A percentile compares a stretch with the other conserved stretches of the same genome.
Conservation (phyloP, 1,284 basidiomycete genomes). For the Sphaerobolus stellatus region DNA sequence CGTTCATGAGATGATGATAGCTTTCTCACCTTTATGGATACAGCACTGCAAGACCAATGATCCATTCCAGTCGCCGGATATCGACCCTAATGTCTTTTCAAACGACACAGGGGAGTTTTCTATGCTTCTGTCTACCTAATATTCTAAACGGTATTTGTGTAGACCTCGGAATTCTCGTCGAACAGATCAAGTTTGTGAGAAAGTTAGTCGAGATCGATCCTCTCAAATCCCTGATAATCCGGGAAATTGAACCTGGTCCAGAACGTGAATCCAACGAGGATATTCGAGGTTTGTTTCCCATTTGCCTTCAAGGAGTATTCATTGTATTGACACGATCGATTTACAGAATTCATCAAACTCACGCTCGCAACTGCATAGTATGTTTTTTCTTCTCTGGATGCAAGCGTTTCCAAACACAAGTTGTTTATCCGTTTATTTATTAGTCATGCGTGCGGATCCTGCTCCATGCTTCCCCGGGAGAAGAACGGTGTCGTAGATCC, state of each 20-base stretch:
- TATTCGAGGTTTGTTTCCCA: conserved; percentile 15
- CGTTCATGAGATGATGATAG: too few relatives aligned
- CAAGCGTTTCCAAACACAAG: not conserved
- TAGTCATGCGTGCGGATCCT: conserved; percentile 38
- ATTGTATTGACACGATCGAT: not conserved
- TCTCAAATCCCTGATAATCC: conserved; percentile 34
- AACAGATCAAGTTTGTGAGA: conserved; percentile 51
- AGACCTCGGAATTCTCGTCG: conserved; percentile 46
- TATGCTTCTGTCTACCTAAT: too few relatives aligned
- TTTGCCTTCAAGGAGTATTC: not conserved
- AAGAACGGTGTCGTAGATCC: conserved; percentile 59
- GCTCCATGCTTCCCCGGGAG: conserved; percentile 59
- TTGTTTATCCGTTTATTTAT: not conserved
- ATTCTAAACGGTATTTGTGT: conserved; percentile 13
- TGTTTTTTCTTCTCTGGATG: conserved; percentile 5
- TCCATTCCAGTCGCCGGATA: not conserved
- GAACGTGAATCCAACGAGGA: conserved; percentile 29
- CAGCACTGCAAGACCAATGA: conserved; percentile 15
- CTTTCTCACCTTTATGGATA: not conserved
- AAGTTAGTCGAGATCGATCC: conserved; percentile 43
- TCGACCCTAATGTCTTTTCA: not conserved
- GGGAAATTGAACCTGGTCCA: conserved; percentile 40
- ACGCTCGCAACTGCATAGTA: not conserved
- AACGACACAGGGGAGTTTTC: conserved; percentile 33
- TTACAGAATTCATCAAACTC: conserved; percentile 28